A percentile compares a stretch with the other conserved stretches of the same genome.
phyloP scores from a whole-genome alignment of 352 stramenopile genomes.

The Globisporangium radiosum region DNA sequence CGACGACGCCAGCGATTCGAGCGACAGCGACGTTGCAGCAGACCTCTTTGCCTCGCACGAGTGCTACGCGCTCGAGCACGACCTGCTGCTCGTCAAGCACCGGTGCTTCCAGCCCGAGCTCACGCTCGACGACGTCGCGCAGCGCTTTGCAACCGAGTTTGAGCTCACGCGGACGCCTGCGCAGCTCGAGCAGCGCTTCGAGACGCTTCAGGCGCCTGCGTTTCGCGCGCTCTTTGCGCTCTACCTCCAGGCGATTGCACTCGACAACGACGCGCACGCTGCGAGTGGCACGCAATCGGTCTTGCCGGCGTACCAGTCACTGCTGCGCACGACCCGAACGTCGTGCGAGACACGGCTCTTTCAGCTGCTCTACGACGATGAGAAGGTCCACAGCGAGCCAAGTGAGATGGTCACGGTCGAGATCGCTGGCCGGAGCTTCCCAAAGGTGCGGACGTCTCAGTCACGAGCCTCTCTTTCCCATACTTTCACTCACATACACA shows the following conservation, averaged over 20 bases:
- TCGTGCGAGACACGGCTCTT: constrained; percentile 56
- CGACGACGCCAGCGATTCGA: constrained; percentile 10
- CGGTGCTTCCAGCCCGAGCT: constrained; percentile 53
- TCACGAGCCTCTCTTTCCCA: background rate
- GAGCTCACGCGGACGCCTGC: constrained; percentile 17
- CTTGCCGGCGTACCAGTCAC: constrained; percentile 36
- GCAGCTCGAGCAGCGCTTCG: constrained; percentile 37
- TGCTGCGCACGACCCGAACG: constrained; percentile 42
- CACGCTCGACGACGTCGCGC: constrained; percentile 23
- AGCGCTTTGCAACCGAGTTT: constrained; percentile 44
- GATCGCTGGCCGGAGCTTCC: constrained; percentile 49
- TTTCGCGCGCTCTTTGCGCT: constrained; percentile 37
- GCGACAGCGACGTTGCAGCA: constrained; percentile 12
- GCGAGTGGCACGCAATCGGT: constrained; percentile 20
- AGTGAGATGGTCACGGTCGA: constrained; percentile 47
- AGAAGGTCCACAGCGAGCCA: constrained; percentile 39
- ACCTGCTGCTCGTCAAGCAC: constrained; percentile 54
- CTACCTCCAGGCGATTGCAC: constrained; percentile 37
- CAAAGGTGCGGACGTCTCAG: constrained; percentile 25
- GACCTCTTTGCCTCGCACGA: constrained; percentile 35
- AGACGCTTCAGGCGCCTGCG: constrained; percentile 28
- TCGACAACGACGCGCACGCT: constrained; percentile 31
- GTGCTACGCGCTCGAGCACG: constrained; percentile 41
- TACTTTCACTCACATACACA: background rate
- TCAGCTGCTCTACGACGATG: constrained; percentile 55